These are phyloP conservation scores for Perilla frutescens DNA, from an alignment of 257 asterid species.

Conservation along the genomic window DNA sequence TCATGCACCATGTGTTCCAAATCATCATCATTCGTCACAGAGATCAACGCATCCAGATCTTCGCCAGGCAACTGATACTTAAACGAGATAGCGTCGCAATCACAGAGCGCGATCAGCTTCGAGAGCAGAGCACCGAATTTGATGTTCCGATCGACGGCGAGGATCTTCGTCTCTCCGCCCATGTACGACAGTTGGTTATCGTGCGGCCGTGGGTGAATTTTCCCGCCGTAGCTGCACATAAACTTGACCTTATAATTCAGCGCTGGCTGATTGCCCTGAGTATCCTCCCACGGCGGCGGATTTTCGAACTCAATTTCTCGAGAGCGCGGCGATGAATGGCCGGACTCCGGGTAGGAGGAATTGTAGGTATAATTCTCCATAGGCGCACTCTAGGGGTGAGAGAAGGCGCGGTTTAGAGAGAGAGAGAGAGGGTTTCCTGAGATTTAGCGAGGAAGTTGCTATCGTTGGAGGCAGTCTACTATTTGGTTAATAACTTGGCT, in stretches of 20 bases:
- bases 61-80: constrained; percentile 96
- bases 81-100: constrained; percentile 58
- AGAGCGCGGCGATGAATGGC: constrained; percentile 86
- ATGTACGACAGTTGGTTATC: constrained; percentile 79
- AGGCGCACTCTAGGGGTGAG: constrained; percentile 27
- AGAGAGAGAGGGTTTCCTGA: constrained; percentile 36
- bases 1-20: constrained; percentile 91
- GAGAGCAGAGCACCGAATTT: constrained; percentile 53
- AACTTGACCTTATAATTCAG: constrained; percentile 67
- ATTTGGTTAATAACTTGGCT: background rate
- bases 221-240: constrained; percentile 96
- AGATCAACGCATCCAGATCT: constrained; percentile 89
- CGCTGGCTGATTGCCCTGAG: constrained; percentile 45
- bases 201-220: constrained; percentile 82
- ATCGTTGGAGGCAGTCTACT: background rate
- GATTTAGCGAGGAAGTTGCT: constrained; percentile 29
- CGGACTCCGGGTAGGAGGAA: constrained; percentile 80
- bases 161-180: constrained; percentile 93
- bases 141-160: constrained; percentile 71
- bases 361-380: constrained; percentile 75
- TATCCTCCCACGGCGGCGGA: constrained; percentile 75
- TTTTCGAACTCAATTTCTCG: constrained; percentile 83
- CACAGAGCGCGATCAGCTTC: constrained; percentile 64
- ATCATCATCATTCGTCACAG: constrained; percentile 93
- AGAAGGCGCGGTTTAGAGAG: background rate